Base-by-base conservation (phyloP, 202 grass and related monocot species). In the Eragrostis tef region DNA sequence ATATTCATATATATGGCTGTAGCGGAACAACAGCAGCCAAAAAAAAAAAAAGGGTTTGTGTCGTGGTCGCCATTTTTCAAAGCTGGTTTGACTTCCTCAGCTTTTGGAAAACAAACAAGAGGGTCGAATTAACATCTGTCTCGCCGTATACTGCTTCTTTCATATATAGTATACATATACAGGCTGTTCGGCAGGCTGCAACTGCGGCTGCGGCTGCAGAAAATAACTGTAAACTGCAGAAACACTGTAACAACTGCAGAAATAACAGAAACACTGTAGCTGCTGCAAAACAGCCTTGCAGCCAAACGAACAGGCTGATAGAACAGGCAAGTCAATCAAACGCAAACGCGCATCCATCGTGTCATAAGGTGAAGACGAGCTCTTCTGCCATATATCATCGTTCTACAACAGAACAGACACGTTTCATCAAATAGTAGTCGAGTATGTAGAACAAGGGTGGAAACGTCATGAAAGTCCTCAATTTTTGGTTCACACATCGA, bases 41-140 rank as follows among this genome's bases (percentile, higher is more conserved):
- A 22, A 11, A 20, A 24, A 24, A 24, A 17, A 58, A 58, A 9
- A 74, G 8, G 11, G 43, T 29, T 67, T 72, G 24, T 78, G 80
- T 78, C 50, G 48, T 70, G 36, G 3, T 67, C 86, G 44, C 41
- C 16, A 13, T 50, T 59, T 50, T 59, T 48, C 75, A 71, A 64
- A 46, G 19, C 15, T 8, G 0, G 15, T 21, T 67, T 27, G 50
- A 53, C 60, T 68, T 42, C 80, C 59, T 69, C 69, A 36, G 61
- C 74, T 59, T n/a, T 49, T 79, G 22, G 70, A 84, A 67, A 51
- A 67, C 36, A 59, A 29, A 46, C 15, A 20, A 12, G 69, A 20
- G 9, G 57, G 47, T 27, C 48, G 59, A 60, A 56, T 21, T 58
- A 70, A 47, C 66, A 67, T 47, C 16, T 9, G 5, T 58, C 8